Evolutionary conservation across 176 grass and related monocot species (phyloP).

Genomic region (Triticum aestivum): DNA sequence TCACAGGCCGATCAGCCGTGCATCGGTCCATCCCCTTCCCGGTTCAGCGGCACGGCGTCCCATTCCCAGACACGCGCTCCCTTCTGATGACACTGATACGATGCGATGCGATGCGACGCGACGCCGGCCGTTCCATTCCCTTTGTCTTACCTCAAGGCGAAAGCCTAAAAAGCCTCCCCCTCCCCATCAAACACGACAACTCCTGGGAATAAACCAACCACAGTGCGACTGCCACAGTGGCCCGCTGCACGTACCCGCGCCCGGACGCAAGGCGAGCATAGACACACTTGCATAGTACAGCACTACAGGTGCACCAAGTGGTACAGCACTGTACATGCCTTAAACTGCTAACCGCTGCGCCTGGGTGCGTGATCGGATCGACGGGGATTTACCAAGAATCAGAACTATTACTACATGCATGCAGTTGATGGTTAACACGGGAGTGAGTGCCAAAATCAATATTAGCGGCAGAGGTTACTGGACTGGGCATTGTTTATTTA

Average conservation of each 20-base stretch:
- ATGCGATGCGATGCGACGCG: neutral
- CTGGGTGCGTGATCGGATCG: neutral
- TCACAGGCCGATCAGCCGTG: neutral
- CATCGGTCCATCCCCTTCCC: neutral
- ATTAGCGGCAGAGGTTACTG: constrained; percentile 33
- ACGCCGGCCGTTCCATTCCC: constrained; percentile 23
- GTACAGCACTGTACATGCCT: constrained; percentile 9
- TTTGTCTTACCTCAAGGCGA: constrained; percentile 22
- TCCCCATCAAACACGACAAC: constrained; percentile 31
- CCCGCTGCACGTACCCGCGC: neutral
- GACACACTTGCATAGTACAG: neutral
- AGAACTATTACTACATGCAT: neutral
- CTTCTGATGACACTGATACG: neutral
- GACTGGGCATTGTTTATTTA: constrained; percentile 26
- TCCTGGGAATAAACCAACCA: constrained; percentile 24
- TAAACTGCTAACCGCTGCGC: neutral
- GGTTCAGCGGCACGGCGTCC: neutral
- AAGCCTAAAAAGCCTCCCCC: constrained; percentile 20
- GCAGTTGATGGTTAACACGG: constrained; percentile 4
- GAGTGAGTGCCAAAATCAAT: constrained; percentile 1
- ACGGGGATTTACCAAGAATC: neutral
- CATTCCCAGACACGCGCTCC: neutral
- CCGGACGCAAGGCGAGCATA: constrained; percentile 15
- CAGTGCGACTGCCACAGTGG: neutral
- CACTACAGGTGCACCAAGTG: neutral